These are phyloP conservation scores for Leccinellum luteum DNA, from an alignment of 768 basidiomycete genomes.

Conservation along the genomic window DNA sequence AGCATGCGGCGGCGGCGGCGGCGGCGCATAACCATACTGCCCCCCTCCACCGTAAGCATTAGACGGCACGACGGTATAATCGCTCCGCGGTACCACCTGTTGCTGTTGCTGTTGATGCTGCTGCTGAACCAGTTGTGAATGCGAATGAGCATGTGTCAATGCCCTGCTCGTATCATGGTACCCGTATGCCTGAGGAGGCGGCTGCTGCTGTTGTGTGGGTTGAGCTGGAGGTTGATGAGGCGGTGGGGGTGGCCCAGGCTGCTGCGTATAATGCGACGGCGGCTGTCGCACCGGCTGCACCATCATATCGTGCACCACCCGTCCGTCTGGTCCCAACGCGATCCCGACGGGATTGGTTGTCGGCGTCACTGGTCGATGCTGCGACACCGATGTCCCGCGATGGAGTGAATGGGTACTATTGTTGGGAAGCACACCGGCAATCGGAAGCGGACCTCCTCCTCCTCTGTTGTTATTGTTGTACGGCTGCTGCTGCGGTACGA, in stretches of 20 bases:
- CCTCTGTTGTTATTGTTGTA: constrained; percentile 4
- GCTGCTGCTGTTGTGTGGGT: neutral
- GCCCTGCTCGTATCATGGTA: constrained; percentile 31
- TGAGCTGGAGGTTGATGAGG: constrained; percentile 2
- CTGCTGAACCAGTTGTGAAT: constrained; percentile 23
- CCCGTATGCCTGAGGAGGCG: constrained; percentile 19
- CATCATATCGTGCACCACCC: constrained; percentile 80
- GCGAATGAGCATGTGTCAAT: constrained; percentile 26
- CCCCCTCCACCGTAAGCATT: constrained; percentile 13
- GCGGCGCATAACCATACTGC: constrained; percentile 13
- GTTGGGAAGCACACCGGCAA: neutral
- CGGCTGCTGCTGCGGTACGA: constrained; percentile 1
- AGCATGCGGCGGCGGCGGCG: constrained; percentile 26
- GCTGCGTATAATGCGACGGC: constrained; percentile 11
- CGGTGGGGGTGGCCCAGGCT: neutral
- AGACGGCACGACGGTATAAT: constrained; percentile 15
- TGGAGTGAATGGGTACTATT: constrained; percentile 4
- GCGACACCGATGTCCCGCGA: constrained; percentile 29
- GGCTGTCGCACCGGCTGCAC: constrained; percentile 32
- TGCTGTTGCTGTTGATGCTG: constrained; percentile 27
- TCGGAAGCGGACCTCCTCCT: constrained; percentile 3
- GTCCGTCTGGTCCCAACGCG: constrained; percentile 72
- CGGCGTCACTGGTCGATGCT: constrained; percentile 56
- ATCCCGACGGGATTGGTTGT: constrained; percentile 77
- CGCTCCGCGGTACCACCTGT: constrained; percentile 14